These are phyloP conservation scores for Metarhizium brunneum DNA, from an alignment of 2,329 filamentous ascomycete species.

Conservation along the genomic window DNA sequence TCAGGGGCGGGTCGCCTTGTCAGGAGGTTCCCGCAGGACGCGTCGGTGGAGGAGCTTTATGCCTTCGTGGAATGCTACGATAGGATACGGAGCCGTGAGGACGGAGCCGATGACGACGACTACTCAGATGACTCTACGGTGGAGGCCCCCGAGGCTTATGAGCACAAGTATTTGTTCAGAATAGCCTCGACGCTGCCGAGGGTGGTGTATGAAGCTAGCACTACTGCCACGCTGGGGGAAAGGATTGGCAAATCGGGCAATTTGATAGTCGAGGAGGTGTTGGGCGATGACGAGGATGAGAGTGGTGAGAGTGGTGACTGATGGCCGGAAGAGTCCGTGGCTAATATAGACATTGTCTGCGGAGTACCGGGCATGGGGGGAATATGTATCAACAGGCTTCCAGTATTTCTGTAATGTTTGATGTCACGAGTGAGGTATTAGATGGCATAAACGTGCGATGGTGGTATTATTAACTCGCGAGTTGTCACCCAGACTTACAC, in stretches of 20 bases:
- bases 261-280: slow-evolving; percentile 68
- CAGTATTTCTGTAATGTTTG: no score
- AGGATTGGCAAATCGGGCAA: slow-evolving; percentile 77
- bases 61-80: slow-evolving; percentile 93
- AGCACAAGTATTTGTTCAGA: slow-evolving; percentile 76
- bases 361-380: no score
- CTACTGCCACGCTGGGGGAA: slow-evolving; percentile 56
- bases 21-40: slow-evolving; percentile 60
- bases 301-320: not conserved
- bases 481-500: no score
- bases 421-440: no score
- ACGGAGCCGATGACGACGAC: slow-evolving; percentile 41
- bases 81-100: slow-evolving; percentile 37
- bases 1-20: slow-evolving; percentile 64
- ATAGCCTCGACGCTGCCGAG: slow-evolving; percentile 82
- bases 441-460: no score
- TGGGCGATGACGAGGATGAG: slow-evolving; percentile 20
- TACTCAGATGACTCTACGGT: not conserved
- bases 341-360: not conserved
- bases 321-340: not conserved
- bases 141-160: slow-evolving; percentile 37
- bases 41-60: slow-evolving; percentile 79
- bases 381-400: no score
- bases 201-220: slow-evolving; percentile 64
- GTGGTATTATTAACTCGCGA: no score